Base-by-base conservation (phyloP, 2,329 filamentous ascomycete genomes). In the Thermochaetoides dissita region DNA sequence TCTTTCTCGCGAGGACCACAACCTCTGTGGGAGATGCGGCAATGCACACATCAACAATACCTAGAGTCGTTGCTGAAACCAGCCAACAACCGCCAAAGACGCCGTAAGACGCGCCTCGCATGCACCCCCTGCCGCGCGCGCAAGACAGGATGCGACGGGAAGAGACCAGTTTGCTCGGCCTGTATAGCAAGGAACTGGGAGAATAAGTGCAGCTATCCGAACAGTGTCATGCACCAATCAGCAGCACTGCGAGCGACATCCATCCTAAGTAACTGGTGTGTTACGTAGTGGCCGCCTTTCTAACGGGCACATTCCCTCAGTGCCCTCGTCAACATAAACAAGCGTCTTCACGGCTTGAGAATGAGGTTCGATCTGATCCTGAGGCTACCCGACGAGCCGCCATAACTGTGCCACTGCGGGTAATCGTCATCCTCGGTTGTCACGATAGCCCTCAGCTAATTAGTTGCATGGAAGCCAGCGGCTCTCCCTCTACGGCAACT, bases 81-180 rank as follows among this genome's bases (percentile, higher is more conserved):
- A 46, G 48, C 7, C 41, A 41, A 11, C 39, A 41, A 4, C 8
- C 36, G 17, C 2, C 45, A 46, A 12, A 41, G 49, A 6, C 49
- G 47, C 3, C 42, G 43, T 3, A 49, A 49, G 17, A 36, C 42
- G 9, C 49, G 47, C 1, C 37, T 52, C 9, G 51, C 48, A n/a
- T 51, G 51, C 40, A 44, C 45, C 10, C 42, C 46, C 3, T 53
- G 51, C 39, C 45, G 48, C 10, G 40, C 42, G 6, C 46, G 51
- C 17, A 53, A 53, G 36, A 50, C 51, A 1, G 51, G 46, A 17
- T 53, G 51, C 40, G 51, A 53, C 38, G 47, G 47, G 6, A 28
- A 39, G 10, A 48, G 45, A 37, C 49, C 49, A 2, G 41, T 47
- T 8, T 51, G 49, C 37, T 38, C 40, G 6, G 42, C 44, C 8